Base-by-base conservation (phyloP, 2,329 filamentous ascomycete species). In the Scorias spongiosa region DNA sequence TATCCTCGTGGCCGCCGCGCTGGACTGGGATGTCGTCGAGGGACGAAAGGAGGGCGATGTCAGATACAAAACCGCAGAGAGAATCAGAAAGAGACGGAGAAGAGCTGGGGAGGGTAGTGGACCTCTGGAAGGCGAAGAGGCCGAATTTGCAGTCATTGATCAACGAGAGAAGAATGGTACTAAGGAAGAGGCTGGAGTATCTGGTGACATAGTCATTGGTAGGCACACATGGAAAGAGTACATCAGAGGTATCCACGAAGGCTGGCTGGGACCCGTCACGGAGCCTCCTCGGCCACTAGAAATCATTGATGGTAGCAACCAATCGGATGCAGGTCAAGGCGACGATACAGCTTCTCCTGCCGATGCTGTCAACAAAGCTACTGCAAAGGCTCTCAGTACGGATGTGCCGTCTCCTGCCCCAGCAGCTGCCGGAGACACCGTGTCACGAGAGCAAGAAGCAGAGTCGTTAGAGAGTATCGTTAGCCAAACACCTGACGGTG, bases 181-280 rank as follows among this genome's bases (percentile, higher is more conserved):
- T 9, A 70, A 68, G 20, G 78, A 84, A 29, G 89, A 81, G 57
- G 70, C 80, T 3, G 88, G 84, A 9, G 69, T 81, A 17, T 74
- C 75, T 49, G 91, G 91, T 39, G 89, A 96, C 59, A 72, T 98
- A 42, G 78, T 96, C 14, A 77, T 98, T 54, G 91, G 91, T 10
- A 71, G 89, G 45, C 84, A 95, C 60, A 81, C 89, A 9, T 98
- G 91, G 91, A 98, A 95, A 66, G 91, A 98, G 65, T 98, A 96
- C 61, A 69, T 96, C 18, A 75, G 88, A 46, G 91, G 91, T 39
- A 59, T 96, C 51, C 91, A 98, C 60, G 91, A 98, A 65, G 91
- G 91, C 44, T 98, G 91, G 89, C 67, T 98, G 18, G 89, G 91
- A 0, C 87, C 91, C 7, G 67, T 93, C 38, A 76, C 81, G 46